A percentile compares a stretch with the other conserved stretches of the same genome.
phyloP scores from a whole-genome alignment of 192 early-diverging fungal genomes.

The Gryganskiella cystojenkinii region DNA sequence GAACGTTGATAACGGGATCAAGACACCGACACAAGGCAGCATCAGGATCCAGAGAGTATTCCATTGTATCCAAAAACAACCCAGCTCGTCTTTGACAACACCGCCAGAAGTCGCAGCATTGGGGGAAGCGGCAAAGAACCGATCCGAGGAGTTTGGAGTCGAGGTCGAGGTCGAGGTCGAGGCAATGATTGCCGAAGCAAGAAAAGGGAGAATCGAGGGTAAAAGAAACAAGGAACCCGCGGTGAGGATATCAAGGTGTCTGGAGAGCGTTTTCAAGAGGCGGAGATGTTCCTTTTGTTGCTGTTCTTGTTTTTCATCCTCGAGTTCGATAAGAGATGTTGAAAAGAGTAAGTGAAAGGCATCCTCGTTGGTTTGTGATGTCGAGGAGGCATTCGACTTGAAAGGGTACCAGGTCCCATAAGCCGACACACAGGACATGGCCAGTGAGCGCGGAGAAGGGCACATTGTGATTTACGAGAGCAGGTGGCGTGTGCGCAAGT shows the following conservation, averaged over 20 bases:
- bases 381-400: too few relatives aligned
- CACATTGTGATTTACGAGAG: too few relatives aligned
- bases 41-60: constrained; percentile 15
- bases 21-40: constrained; percentile 29
- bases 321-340: not conserved
- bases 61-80: too few relatives aligned
- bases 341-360: not conserved
- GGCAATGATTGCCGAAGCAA: constrained; percentile 32
- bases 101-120: too few relatives aligned
- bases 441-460: too few relatives aligned
- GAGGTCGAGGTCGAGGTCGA: constrained; percentile 5
- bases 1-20: constrained; percentile 21
- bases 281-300: not conserved
- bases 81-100: too few relatives aligned
- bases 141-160: not conserved
- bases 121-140: not conserved
- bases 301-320: not conserved
- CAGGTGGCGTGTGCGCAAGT: too few relatives aligned
- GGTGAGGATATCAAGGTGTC: constrained; percentile 30
- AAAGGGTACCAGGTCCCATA: too few relatives aligned
- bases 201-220: constrained; percentile 34
- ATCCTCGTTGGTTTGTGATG: too few relatives aligned
- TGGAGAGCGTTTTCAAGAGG: constrained; percentile 5
- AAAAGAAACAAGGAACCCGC: constrained; percentile 39
- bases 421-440: too few relatives aligned